Percentiles rank a stretch among this genome's conserved stretches.
Conservation (phyloP, 306 rosid species). For the Erythrophleum fordii region DNA sequence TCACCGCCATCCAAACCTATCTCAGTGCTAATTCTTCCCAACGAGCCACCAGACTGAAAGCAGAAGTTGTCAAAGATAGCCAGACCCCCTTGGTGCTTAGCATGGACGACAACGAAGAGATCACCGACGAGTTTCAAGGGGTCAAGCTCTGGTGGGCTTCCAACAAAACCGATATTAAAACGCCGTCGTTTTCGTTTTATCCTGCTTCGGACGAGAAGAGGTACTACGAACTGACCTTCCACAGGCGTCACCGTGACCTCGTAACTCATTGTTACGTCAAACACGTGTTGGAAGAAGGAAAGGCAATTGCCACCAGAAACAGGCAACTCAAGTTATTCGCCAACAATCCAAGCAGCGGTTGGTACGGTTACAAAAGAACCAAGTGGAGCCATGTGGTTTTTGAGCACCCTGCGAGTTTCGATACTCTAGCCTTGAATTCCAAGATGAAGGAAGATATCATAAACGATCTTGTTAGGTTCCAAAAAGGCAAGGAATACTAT, state of each 20-base stretch:
- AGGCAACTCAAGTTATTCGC: slow-evolving; percentile 54
- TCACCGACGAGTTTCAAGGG: slow-evolving; percentile 42
- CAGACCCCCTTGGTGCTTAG: slow-evolving; percentile 42
- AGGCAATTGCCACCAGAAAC: slow-evolving; percentile 18
- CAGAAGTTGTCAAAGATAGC: slow-evolving; percentile 25
- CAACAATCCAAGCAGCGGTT: slow-evolving; percentile 41
- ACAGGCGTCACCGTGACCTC: slow-evolving; percentile 37
- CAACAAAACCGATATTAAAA: background rate
- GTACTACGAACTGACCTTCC: slow-evolving; percentile 49
- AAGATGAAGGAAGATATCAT: slow-evolving; percentile 51
- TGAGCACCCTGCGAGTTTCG: slow-evolving; percentile 64
- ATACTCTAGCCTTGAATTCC: slow-evolving; percentile 53
- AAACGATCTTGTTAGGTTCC: slow-evolving; percentile 50
- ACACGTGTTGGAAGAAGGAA: slow-evolving; percentile 36
- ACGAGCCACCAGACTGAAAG: slow-evolving; percentile 25
- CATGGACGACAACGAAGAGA: slow-evolving; percentile 52
- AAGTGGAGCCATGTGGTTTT: slow-evolving; percentile 60
- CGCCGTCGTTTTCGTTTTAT: background rate
- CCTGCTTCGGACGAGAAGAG: slow-evolving; percentile 40
- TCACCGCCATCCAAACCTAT: slow-evolving; percentile 39
- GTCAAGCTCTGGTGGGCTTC: slow-evolving; percentile 47
- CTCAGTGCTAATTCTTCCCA: slow-evolving; percentile 34
- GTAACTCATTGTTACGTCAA: slow-evolving; percentile 43
- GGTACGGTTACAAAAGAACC: slow-evolving; percentile 15
- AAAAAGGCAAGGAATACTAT: slow-evolving; percentile 55